Evolutionary conservation across 2,329 filamentous ascomycete species (phyloP), one percentile per base, ranked within the genome.

Genomic region (Plectosphaerella sp.): DNA sequence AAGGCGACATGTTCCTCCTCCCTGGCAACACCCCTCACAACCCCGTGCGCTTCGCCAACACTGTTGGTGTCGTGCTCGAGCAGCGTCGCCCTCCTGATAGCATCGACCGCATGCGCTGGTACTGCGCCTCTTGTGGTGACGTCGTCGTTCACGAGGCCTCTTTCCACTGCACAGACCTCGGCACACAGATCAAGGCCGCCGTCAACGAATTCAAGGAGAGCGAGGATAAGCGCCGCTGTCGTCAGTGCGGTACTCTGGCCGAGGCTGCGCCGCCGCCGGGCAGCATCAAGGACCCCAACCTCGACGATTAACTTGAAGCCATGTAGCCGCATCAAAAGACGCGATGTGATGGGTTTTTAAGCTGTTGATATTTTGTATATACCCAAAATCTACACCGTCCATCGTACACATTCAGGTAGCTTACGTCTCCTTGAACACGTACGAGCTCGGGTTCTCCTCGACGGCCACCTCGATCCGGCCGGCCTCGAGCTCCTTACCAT

Each of bases 21-120:
- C 93, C 93, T 0, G 82, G 86, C n/a, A 92, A 96, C 70, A 94
- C 88, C n/a, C 93, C 93, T 24, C 93, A 97, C 73, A 97, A 96
- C 70, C 93, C 94, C 0, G 90, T 97, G 35, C 84, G 93, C 53
- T 97, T 97, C 72, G 88, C 88, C 64, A 78, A 96, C 72, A 97
- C 93, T 0, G 91, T 97, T n/a, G 93, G 93, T 33, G 78, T 97
- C 48, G 93, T 97, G 35, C 77, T 97, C 53, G 93, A 97, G 77
- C 90, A 96, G 76, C 82, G 83, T 41, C 78, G 94, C 11, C 89
- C 89, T 0, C 72, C 78, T 39, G 83, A 71, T 5, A 84, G 83
- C 25, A 58, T 92, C 52, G 93, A 97, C 75, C 79, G 80, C 52
- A 80, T 97, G 81, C 77, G 91, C 57, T 97, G 92, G 93, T 97